Evolutionary conservation across 768 basidiomycete species (phyloP).

Genomic region (Leccinum uliginosum): DNA sequence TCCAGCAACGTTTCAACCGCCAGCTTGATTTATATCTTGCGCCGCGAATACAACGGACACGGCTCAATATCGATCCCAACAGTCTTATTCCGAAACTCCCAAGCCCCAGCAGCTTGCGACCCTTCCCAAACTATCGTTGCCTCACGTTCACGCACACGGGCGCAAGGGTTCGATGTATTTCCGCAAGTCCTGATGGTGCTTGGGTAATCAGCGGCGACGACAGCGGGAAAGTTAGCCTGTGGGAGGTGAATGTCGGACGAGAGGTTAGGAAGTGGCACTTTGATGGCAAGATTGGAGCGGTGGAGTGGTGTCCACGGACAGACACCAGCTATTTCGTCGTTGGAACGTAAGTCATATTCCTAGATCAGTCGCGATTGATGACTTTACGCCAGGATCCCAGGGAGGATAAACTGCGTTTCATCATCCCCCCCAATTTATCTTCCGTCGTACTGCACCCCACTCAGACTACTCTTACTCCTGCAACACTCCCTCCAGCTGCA

Average conservation of each 20-base stretch:
- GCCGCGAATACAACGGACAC: slow-evolving; percentile 80
- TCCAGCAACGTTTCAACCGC: slow-evolving; percentile 89
- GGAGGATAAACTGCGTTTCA: slow-evolving; percentile 73
- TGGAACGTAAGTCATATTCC: slow-evolving; percentile 57
- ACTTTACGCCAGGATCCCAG: slow-evolving; percentile 37
- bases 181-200: slow-evolving; percentile 80
- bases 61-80: slow-evolving; percentile 88
- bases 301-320: slow-evolving; percentile 91
- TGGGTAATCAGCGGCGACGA: slow-evolving; percentile 95
- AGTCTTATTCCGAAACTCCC: slow-evolving; percentile 93
- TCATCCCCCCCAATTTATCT: slow-evolving; percentile 78
- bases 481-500: slow-evolving; percentile 54
- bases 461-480: slow-evolving; percentile 56
- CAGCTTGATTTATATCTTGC: slow-evolving; percentile 97
- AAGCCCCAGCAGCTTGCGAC: slow-evolving; percentile 82
- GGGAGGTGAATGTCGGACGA: slow-evolving; percentile 88
- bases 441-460: slow-evolving; percentile 53
- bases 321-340: slow-evolving; percentile 79
- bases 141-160: slow-evolving; percentile 66
- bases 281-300: slow-evolving; percentile 68
- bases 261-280: slow-evolving; percentile 88
- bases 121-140: slow-evolving; percentile 87
- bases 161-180: slow-evolving; percentile 67
- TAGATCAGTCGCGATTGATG: slow-evolving; percentile 3
- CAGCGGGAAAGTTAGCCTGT: slow-evolving; percentile 76